Evolutionary conservation across 169 alveolate genomes (phyloP).

Genomic region (Plasmodium ovale): DNA sequence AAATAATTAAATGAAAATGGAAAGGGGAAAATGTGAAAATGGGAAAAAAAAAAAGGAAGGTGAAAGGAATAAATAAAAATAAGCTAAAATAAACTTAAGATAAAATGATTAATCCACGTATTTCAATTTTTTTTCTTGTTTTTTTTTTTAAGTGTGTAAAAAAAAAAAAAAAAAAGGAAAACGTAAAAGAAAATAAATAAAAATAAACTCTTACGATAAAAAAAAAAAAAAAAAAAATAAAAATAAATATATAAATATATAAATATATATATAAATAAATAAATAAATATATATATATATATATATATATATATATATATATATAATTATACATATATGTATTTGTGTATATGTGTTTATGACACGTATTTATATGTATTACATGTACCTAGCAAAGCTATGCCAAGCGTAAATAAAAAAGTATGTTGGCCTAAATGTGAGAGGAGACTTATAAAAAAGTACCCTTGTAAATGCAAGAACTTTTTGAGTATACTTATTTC

Average conservation of each 20-base stretch:
- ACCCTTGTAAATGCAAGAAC: not conserved
- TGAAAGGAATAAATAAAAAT: slow-evolving; percentile 1
- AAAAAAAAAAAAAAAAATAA: no score
- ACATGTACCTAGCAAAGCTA: not conserved
- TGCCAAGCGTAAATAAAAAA: not conserved
- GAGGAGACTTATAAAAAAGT: not conserved
- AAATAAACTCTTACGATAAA: no score
- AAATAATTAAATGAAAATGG: not conserved
- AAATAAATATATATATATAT: slow-evolving; percentile 6
- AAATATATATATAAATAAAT: not conserved
- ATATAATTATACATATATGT: no score
- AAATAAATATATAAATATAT: not conserved
- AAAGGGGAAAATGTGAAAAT: not conserved
- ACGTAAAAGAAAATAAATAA: not conserved
- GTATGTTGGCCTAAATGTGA: slow-evolving; percentile 8
- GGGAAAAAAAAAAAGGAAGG: slow-evolving; percentile 1
- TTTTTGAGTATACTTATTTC: slow-evolving; percentile 18
- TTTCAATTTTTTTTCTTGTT: slow-evolving; percentile 27
- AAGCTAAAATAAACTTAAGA: not conserved
- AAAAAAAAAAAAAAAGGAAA: not conserved
- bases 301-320: slow-evolving; percentile 5
- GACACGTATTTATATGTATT: not conserved
- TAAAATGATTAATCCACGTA: slow-evolving; percentile 15
- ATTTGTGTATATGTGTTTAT: not conserved
- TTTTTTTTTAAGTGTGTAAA: slow-evolving; percentile 45